Evolutionary conservation across 495 filamentous ascomycete species (phyloP).

Genomic region (Trichoderma reesei): DNA sequence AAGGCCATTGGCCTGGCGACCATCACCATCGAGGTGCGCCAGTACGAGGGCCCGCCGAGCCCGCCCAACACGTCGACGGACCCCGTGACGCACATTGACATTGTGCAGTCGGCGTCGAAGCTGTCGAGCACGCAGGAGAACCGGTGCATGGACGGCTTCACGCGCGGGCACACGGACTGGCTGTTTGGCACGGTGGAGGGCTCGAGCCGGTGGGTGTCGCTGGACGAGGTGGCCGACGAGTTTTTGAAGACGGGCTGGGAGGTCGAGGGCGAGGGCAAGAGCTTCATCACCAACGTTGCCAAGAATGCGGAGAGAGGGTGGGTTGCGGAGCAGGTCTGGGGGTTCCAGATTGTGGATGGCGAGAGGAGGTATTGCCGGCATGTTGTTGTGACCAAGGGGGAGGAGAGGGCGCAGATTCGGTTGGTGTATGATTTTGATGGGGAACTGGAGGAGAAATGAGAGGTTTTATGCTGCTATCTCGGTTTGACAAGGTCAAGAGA

Average conservation of each 20-base stretch:
- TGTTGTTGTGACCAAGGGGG: conserved; percentile 54
- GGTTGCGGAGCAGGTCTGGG: conserved; percentile 51
- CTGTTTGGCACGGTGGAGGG: conserved; percentile 70
- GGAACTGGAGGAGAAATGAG: not conserved
- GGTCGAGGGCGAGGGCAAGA: conserved; percentile 37
- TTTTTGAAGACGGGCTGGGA: conserved; percentile 44
- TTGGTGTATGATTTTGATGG: conserved; percentile 62
- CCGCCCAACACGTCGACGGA: conserved; percentile 28
- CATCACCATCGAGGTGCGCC: conserved; percentile 57
- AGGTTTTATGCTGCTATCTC: too few relatives aligned
- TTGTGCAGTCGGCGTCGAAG: conserved; percentile 66
- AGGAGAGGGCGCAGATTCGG: conserved; percentile 49
- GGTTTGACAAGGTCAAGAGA: too few relatives aligned
- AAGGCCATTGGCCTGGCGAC: conserved; percentile 63
- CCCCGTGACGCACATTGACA: conserved; percentile 60
- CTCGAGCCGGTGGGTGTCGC: conserved; percentile 41
- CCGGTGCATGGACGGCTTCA: conserved; percentile 59
- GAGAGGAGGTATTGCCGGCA: conserved; percentile 59
- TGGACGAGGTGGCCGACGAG: conserved; percentile 28
- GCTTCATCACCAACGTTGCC: conserved; percentile 43
- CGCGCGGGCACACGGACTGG: conserved; percentile 64
- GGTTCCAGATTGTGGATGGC: conserved; percentile 40
- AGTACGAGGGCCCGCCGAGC: conserved; percentile 44
- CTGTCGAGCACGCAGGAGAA: conserved; percentile 62
- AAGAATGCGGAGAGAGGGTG: conserved; percentile 47